These are phyloP conservation scores for Fusarium sp. DNA, from an alignment of 2,329 filamentous ascomycete species.

Conservation along the genomic window DNA sequence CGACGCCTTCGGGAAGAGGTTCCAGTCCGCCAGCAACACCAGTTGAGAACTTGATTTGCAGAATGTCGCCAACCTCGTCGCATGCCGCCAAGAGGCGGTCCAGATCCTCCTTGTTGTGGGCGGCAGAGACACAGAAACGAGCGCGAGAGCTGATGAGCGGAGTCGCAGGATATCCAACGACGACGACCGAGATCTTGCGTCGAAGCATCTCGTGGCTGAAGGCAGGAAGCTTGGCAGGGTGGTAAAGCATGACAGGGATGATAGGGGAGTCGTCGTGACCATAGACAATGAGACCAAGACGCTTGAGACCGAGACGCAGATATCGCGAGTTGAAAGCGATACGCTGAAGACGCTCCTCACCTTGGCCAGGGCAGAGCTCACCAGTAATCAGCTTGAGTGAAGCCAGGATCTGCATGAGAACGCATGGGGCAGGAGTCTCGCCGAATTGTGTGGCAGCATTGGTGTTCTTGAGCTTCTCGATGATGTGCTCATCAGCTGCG, in stretches of 20 bases:
- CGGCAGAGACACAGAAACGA: slow-evolving; percentile 94
- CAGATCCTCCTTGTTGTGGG: slow-evolving; percentile 98
- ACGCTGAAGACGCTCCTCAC: slow-evolving; percentile 94
- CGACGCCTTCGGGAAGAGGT: slow-evolving; percentile 80
- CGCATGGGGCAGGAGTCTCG: slow-evolving; percentile 88
- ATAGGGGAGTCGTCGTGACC: slow-evolving; percentile 99
- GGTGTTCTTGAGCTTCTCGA: slow-evolving; percentile 89
- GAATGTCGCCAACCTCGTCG: slow-evolving; percentile 90
- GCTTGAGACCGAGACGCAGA: slow-evolving; percentile 96
- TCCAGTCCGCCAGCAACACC: slow-evolving; percentile 91
- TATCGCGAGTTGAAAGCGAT: slow-evolving; percentile 99
- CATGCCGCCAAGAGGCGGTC: slow-evolving; percentile 91
- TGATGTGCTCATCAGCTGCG: slow-evolving; percentile 88
- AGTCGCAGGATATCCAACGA: slow-evolving; percentile 97
- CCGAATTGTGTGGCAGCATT: slow-evolving; percentile 91
- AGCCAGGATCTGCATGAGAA: slow-evolving; percentile 91
- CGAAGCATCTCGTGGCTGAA: slow-evolving; percentile 99
- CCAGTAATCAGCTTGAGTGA: slow-evolving; percentile 92
- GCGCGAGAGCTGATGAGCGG: slow-evolving; percentile 95
- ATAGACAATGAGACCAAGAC: slow-evolving; percentile 95
- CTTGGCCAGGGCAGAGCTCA: slow-evolving; percentile 89
- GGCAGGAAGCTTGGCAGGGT: slow-evolving; percentile 98
- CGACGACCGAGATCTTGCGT: slow-evolving; percentile 97
- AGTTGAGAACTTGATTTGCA: slow-evolving; percentile 98
- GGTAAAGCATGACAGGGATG: slow-evolving; percentile 93